Percentiles rank a stretch among this genome's conserved stretches.
Evolutionary conservation across 768 basidiomycete genomes (phyloP).

Genomic region (Dioszegia hungarica): DNA sequence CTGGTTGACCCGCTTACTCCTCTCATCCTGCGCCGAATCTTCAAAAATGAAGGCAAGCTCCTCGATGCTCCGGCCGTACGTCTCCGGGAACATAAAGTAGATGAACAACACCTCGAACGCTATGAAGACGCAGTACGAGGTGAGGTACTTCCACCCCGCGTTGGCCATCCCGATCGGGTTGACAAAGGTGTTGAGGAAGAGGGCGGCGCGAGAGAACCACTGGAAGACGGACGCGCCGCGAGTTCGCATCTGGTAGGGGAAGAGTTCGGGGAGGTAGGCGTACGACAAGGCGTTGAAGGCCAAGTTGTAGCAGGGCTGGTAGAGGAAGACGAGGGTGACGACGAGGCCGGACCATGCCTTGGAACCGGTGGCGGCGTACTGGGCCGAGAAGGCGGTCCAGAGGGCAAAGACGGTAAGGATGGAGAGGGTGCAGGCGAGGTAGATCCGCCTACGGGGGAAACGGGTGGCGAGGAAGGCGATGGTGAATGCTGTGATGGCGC

Average conservation of each 20-base stretch:
- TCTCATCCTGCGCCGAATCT: slow-evolving; percentile 11
- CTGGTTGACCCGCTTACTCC: slow-evolving; percentile 10
- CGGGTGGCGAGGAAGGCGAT: slow-evolving; percentile 7
- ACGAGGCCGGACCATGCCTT: slow-evolving; percentile 6
- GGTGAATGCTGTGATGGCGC: slow-evolving; percentile 5
- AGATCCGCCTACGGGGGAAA: slow-evolving; percentile 8
- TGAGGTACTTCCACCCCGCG: slow-evolving; percentile 60
- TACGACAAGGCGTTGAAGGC: slow-evolving; percentile 16
- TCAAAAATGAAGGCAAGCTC: slow-evolving; percentile 53
- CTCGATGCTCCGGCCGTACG: slow-evolving; percentile 56
- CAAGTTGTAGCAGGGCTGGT: slow-evolving; percentile 12
- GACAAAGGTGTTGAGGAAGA: slow-evolving; percentile 65
- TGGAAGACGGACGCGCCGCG: slow-evolving; percentile 63
- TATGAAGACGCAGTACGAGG: slow-evolving; percentile 55
- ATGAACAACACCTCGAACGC: slow-evolving; percentile 58
- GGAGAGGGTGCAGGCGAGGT: slow-evolving; percentile 8
- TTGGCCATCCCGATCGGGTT: slow-evolving; percentile 62
- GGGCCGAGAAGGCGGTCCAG: slow-evolving; percentile 51
- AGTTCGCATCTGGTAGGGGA: slow-evolving; percentile 62
- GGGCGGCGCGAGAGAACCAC: slow-evolving; percentile 57
- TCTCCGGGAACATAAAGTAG: slow-evolving; percentile 64
- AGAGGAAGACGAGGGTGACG: slow-evolving; percentile 22
- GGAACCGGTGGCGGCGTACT: slow-evolving; percentile 8
- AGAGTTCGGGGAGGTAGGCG: slow-evolving; percentile 66
- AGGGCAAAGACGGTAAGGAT: slow-evolving; percentile 21